A percentile compares a stretch with the other conserved stretches of the same genome.
Evolutionary conservation across 2,329 filamentous ascomycete genomes (phyloP).

Genomic region (Paecilomyces sp.): DNA sequence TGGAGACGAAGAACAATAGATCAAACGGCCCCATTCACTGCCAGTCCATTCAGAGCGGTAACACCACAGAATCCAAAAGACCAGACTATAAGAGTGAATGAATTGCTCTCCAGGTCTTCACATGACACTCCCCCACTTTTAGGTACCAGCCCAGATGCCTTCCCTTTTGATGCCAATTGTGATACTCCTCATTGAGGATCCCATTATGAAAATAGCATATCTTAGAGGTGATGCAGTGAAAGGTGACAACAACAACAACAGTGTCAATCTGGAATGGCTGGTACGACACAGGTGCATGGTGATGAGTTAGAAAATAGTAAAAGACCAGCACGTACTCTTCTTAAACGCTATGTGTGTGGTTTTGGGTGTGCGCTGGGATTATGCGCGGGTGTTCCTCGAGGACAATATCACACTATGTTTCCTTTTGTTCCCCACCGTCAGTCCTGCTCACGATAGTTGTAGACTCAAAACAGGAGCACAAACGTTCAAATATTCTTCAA

Average conservation of each 20-base stretch:
- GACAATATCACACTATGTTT: background rate
- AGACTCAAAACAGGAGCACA: background rate
- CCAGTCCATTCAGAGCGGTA: background rate
- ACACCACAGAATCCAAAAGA: background rate
- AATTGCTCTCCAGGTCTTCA: background rate
- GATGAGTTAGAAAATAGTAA: background rate
- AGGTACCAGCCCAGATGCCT: background rate
- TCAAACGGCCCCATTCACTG: background rate
- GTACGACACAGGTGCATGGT: background rate
- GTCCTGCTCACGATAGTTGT: background rate
- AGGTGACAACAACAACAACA: background rate
- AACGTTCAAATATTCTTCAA: background rate
- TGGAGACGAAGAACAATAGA: background rate
- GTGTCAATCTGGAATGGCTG: background rate
- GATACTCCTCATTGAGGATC: background rate
- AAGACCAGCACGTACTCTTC: background rate
- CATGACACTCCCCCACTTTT: background rate
- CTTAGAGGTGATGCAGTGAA: background rate
- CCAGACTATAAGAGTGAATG: background rate
- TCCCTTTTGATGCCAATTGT: background rate
- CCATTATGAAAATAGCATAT: background rate
- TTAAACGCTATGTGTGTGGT: background rate
- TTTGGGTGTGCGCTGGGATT: background rate
- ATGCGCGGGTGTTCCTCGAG: background rate
- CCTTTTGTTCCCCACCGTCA: background rate